Conservation (phyloP, 2,329 filamentous ascomycete species). For the Botryosphaeria agaves region DNA sequence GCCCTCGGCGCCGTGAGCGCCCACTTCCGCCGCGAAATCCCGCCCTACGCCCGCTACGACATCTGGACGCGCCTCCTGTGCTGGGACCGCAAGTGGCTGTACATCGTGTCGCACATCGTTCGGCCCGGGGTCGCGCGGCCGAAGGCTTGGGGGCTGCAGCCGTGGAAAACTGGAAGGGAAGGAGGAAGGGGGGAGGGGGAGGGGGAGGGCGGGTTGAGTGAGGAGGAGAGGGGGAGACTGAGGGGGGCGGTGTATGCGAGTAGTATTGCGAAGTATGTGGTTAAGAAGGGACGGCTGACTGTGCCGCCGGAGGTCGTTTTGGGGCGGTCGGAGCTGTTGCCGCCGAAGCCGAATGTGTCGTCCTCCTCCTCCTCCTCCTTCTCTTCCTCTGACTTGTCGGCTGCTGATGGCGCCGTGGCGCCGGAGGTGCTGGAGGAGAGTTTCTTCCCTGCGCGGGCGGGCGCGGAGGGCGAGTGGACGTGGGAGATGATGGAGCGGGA, state of each 20-base stretch:
- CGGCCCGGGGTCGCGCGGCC: conserved; percentile 25
- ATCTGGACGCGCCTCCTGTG: conserved; percentile 29
- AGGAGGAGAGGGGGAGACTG: conserved; percentile 16
- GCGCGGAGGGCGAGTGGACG: conserved; percentile 26
- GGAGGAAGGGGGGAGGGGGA: conserved; percentile 6
- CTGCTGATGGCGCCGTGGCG: background rate
- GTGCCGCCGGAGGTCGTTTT: conserved; percentile 67
- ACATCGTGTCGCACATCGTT: conserved; percentile 29
- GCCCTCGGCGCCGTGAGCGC: conserved; percentile 30
- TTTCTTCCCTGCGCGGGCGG: too few species aligned
- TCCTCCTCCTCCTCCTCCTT: conserved; percentile 15
- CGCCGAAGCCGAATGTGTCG: conserved; percentile 46
- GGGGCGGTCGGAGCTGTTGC: conserved; percentile 54
- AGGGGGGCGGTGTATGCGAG: conserved; percentile 29
- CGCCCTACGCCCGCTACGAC: conserved; percentile 26
- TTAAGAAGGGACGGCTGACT: conserved; percentile 48
- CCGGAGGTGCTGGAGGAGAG: background rate
- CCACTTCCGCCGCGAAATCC: conserved; percentile 29
- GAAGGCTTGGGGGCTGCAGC: conserved; percentile 24
- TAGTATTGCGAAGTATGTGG: conserved; percentile 31
- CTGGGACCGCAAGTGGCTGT: conserved; percentile 35
- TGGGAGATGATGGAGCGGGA: conserved; percentile 44
- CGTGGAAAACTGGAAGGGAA: conserved; percentile 18
- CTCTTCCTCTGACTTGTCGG: conserved; percentile 9
- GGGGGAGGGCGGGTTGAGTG: too few species aligned